These are phyloP conservation scores for Pseudogymnoascus pannorum DNA, from an alignment of 2,329 filamentous ascomycete species.

Conservation along the genomic window DNA sequence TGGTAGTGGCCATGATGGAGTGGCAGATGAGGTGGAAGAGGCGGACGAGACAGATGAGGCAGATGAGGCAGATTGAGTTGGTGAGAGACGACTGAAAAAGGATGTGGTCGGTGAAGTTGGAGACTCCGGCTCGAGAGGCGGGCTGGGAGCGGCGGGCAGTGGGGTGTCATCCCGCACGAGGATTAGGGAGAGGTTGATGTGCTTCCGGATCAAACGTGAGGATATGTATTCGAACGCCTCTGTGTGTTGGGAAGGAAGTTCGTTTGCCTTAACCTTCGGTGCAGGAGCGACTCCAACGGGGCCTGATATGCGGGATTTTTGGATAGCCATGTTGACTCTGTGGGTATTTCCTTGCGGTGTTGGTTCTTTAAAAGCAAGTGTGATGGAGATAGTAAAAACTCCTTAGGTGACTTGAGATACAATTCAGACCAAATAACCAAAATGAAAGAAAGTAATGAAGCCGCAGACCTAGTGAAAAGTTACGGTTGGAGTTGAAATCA, in stretches of 20 bases:
- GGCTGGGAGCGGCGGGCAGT: slow-evolving; percentile 33
- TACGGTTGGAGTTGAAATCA: not conserved
- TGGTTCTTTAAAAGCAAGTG: not conserved
- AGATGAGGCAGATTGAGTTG: not conserved
- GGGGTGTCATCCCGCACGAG: slow-evolving; percentile 51
- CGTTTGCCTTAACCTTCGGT: slow-evolving; percentile 45
- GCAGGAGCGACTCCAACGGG: slow-evolving; percentile 57
- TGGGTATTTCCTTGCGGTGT: not conserved
- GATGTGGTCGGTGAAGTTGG: not conserved
- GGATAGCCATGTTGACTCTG: slow-evolving; percentile 21
- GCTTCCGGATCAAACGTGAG: slow-evolving; percentile 46
- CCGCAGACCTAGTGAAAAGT: slow-evolving; percentile 1
- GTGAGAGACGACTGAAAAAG: not conserved
- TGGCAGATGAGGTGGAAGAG: not conserved
- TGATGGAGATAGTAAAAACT: not conserved
- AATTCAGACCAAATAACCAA: slow-evolving; percentile 2
- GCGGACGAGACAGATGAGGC: not conserved
- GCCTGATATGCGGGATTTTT: slow-evolving; percentile 51
- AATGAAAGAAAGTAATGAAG: slow-evolving; percentile 6
- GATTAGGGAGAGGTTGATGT: slow-evolving; percentile 49
- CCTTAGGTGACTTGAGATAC: not conserved
- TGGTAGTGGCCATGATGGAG: not conserved
- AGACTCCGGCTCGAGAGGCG: not conserved
- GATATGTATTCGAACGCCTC: slow-evolving; percentile 53
- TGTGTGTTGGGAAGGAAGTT: slow-evolving; percentile 47